These are phyloP conservation scores for Skeletonema tropicum DNA, from an alignment of 108 stramenopile genomes.

Conservation along the genomic window DNA sequence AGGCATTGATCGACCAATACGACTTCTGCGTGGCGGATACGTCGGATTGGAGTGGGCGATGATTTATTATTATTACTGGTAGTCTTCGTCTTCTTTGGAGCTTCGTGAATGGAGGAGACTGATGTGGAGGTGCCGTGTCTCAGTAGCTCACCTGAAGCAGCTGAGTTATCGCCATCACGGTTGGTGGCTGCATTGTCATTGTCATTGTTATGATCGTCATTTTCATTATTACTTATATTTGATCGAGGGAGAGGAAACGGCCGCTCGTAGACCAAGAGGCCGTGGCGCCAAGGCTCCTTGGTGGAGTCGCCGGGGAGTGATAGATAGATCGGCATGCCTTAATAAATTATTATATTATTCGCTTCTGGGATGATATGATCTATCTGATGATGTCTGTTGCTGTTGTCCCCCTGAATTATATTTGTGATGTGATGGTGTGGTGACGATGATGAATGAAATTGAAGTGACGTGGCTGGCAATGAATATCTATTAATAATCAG, in stretches of 20 bases:
- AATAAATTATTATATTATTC: no score
- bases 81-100: not conserved
- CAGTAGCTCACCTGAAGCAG: no score
- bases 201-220: not conserved
- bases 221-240: not conserved
- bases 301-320: slow-evolving; percentile 68
- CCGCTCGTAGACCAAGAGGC: slow-evolving; percentile 72
- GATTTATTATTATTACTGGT: not conserved
- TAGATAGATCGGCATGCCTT: slow-evolving; percentile 79
- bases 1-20: slow-evolving; percentile 80
- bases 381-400: no score
- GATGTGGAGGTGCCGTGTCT: not conserved
- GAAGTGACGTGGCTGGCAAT: no score
- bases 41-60: slow-evolving; percentile 49
- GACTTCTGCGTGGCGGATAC: slow-evolving; percentile 83
- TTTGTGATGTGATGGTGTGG: no score
- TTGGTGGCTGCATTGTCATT: no score
- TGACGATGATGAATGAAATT: no score
- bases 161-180: not conserved
- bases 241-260: slow-evolving; percentile 57
- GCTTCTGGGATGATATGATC: no score
- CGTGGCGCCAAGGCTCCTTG: slow-evolving; percentile 82
- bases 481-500: no score
- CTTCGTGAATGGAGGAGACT: slow-evolving; percentile 16
- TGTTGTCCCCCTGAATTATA: no score